Conservation (phyloP, 2,329 filamentous ascomycete genomes). For the Coniochaeta pulveracea region DNA sequence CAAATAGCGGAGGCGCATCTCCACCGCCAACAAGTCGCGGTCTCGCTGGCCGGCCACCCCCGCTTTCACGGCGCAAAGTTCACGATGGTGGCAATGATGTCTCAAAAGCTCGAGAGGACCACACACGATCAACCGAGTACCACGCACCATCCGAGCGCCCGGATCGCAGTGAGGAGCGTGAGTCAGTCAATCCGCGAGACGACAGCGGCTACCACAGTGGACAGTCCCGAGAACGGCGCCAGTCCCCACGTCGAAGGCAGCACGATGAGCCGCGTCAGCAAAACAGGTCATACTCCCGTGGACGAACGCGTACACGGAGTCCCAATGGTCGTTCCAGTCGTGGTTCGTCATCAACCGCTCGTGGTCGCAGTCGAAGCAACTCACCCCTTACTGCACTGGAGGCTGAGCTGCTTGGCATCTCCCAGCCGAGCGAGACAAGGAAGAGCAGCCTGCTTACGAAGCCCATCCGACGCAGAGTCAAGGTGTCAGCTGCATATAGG, state of each 20-base stretch:
- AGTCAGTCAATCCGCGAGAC: conserved; percentile 9
- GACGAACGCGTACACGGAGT: conserved; percentile 1
- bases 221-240: conserved; percentile 11
- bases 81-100: no score
- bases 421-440: not conserved
- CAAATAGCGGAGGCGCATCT: not conserved
- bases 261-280: conserved; percentile 1
- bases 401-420: conserved; percentile 1
- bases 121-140: not conserved
- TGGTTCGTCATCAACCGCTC: not conserved
- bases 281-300: conserved; percentile 4
- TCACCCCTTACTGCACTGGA: conserved; percentile 3
- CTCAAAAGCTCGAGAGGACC: no score
- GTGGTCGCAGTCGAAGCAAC: conserved; percentile 1
- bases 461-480: not conserved
- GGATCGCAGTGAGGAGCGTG: not conserved
- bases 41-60: not conserved
- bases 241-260: not conserved
- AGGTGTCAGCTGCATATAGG: conserved; percentile 3
- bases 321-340: conserved; percentile 1
- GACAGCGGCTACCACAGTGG: conserved; percentile 18
- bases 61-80: not conserved
- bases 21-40: not conserved
- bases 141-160: not conserved
- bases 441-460: not conserved